Conservation (phyloP, 2,329 filamentous ascomycete species). For the Talaromyces sp. region DNA sequence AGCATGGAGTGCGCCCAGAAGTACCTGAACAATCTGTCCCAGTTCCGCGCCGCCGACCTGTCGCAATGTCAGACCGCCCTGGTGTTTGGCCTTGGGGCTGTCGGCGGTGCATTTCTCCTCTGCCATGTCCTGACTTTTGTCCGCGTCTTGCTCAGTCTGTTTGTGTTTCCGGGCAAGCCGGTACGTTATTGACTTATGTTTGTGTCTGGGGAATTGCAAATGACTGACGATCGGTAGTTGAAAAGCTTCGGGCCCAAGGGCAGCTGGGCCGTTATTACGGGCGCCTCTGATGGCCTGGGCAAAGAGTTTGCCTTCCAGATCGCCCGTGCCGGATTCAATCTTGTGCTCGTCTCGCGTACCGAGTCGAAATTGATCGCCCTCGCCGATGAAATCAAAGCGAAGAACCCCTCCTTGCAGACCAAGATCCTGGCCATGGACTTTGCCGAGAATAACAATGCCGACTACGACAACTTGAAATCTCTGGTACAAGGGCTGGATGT, state of each 20-base stretch:
- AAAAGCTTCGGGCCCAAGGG: conserved; percentile 85
- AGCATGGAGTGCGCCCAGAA: conserved; percentile 30
- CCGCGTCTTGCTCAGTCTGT: conserved; percentile 60
- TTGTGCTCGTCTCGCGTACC: conserved; percentile 93
- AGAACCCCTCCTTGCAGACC: conserved; percentile 61
- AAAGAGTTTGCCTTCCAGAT: conserved; percentile 94
- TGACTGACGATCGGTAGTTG: conserved; percentile 52
- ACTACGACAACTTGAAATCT: conserved; percentile 69
- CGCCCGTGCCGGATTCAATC: conserved; percentile 85
- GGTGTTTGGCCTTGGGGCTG: conserved; percentile 31
- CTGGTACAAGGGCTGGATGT: conserved; percentile 71
- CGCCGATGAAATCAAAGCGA: conserved; percentile 67
- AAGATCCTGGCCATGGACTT: conserved; percentile 92
- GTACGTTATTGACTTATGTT: conserved; percentile 30
- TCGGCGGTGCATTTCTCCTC: conserved; percentile 56
- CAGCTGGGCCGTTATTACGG: conserved; percentile 90
- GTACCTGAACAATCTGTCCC: conserved; percentile 25
- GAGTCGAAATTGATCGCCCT: conserved; percentile 79
- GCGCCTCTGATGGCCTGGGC: conserved; percentile 91
- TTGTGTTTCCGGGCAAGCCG: conserved; percentile 55
- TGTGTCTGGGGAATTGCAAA: background rate
- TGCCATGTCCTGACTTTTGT: conserved; percentile 55
- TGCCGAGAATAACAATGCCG: conserved; percentile 66
- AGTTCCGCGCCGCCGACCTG: conserved; percentile 28
- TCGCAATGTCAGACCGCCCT: conserved; percentile 32